Conservation (phyloP, 148 eudicot genomes). For the Agrostemma githago region DNA sequence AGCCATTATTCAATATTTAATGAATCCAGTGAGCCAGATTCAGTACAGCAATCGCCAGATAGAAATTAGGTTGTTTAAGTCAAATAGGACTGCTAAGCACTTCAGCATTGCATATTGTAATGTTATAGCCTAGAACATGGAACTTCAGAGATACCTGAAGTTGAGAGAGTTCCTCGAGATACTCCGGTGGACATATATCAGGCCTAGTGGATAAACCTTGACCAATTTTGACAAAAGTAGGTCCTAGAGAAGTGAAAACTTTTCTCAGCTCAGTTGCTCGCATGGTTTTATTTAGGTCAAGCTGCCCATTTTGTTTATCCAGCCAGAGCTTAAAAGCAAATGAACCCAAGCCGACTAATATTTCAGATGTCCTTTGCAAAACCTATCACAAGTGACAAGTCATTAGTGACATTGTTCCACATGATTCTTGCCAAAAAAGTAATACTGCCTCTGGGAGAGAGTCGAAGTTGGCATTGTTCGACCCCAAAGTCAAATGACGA, state of each 20-base stretch:
- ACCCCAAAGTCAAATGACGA: neutral
- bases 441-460: neutral
- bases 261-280: slow-evolving; percentile 67
- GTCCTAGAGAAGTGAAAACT: slow-evolving; percentile 73
- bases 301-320: slow-evolving; percentile 59
- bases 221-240: slow-evolving; percentile 94
- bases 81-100: neutral
- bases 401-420: slow-evolving; percentile 22
- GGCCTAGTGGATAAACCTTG: slow-evolving; percentile 98
- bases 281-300: slow-evolving; percentile 51
- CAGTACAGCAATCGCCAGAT: neutral
- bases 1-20: neutral
- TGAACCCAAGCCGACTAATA: slow-evolving; percentile 65
- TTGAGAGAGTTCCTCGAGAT: slow-evolving; percentile 88
- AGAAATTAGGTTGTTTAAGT: neutral
- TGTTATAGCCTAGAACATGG: neutral
- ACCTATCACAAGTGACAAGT: slow-evolving; percentile 36
- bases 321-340: slow-evolving; percentile 73
- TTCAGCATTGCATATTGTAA: neutral
- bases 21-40: neutral
- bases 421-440: neutral
- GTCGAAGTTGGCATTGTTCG: neutral
- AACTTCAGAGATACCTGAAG: slow-evolving; percentile 55
- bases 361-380: slow-evolving; percentile 59
- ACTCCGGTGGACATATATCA: slow-evolving; percentile 89